Evolutionary conservation across 805 yeast genomes (phyloP).

Genomic region (Phaffomyces thermotolerans): DNA sequence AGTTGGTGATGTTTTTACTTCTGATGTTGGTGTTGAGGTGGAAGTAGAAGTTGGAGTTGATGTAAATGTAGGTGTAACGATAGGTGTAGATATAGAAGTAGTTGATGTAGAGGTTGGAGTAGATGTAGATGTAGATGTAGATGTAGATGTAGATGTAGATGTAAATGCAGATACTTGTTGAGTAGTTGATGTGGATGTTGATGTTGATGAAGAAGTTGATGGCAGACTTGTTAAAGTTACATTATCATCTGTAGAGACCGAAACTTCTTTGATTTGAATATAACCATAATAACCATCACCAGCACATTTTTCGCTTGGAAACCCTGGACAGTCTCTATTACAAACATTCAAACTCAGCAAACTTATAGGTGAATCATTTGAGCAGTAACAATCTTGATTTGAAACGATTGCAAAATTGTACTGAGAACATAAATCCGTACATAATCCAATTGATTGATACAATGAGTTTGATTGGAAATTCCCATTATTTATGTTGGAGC

Average conservation of each 20-base stretch:
- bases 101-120: constrained; percentile 12
- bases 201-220: constrained; percentile 14
- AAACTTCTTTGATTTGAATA: constrained; percentile 20
- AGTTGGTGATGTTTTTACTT: constrained; percentile 1
- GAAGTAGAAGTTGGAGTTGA: constrained; percentile 14
- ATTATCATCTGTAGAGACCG: constrained; percentile 3
- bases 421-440: constrained; percentile 31
- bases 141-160: constrained; percentile 16
- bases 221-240: constrained; percentile 6
- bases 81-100: constrained; percentile 10
- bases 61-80: constrained; percentile 10
- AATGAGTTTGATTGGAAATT: constrained; percentile 4
- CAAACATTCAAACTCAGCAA: constrained; percentile 25
- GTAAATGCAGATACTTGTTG: constrained; percentile 10
- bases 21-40: constrained; percentile 7
- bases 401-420: constrained; percentile 35
- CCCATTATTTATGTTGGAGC: constrained; percentile 17
- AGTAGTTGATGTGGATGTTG: constrained; percentile 3
- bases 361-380: constrained; percentile 31
- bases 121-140: constrained; percentile 9
- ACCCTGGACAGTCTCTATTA: constrained; percentile 34
- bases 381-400: constrained; percentile 35
- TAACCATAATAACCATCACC: constrained; percentile 36
- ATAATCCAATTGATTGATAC: constrained; percentile 36
- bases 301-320: constrained; percentile 33